These are phyloP conservation scores for Stramenopiles sp. DNA, from an alignment of 352 stramenopile species.

Conservation along the genomic window DNA sequence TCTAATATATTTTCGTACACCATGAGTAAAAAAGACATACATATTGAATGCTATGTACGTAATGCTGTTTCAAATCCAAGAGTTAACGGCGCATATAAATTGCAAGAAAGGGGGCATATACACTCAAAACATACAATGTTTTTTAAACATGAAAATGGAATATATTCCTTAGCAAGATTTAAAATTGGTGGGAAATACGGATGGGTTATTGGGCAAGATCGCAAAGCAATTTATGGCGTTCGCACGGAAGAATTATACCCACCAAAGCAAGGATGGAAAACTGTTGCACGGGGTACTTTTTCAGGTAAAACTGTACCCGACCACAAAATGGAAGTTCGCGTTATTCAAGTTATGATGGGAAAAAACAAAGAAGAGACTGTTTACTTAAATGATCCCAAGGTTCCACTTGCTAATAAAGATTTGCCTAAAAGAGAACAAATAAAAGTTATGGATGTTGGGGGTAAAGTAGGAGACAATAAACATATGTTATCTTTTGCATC, in stretches of 20 bases:
- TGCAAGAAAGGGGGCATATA: background rate
- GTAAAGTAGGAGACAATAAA: background rate
- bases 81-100: background rate
- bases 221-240: background rate
- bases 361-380: background rate
- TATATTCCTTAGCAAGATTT: background rate
- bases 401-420: too few species aligned
- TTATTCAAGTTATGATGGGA: background rate
- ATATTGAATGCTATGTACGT: background rate
- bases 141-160: background rate
- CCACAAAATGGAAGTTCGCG: background rate
- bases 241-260: background rate
- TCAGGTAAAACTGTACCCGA: background rate
- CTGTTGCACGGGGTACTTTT: background rate
- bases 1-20: too few species aligned
- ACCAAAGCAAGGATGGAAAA: background rate
- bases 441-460: background rate
- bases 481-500: background rate
- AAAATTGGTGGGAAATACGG: background rate
- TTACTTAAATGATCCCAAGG: background rate
- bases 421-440: background rate
- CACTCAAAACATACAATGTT: background rate
- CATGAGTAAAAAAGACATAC: background rate
- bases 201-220: background rate
- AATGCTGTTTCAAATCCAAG: background rate